Conservation (phyloP, 495 filamentous ascomycete genomes). For the Trichoderma orchidacearum region DNA sequence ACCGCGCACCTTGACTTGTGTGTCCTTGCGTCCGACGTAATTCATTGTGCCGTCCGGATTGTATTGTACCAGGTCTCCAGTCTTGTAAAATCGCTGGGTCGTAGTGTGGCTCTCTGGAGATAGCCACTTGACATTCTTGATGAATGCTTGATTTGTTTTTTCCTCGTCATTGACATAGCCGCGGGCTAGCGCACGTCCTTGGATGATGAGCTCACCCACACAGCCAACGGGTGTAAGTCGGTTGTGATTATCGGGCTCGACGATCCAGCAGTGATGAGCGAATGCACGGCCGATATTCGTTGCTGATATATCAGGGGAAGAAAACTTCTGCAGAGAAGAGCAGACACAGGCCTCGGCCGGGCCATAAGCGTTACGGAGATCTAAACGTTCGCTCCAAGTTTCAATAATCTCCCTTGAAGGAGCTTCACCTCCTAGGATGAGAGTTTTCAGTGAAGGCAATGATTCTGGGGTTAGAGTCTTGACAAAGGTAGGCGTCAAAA, state of each 20-base stretch:
- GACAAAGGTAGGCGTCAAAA: slow-evolving; percentile 15
- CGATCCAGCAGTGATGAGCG: slow-evolving; percentile 23
- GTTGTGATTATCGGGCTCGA: slow-evolving; percentile 45
- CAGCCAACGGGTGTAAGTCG: slow-evolving; percentile 49
- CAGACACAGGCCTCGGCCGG: slow-evolving; percentile 26
- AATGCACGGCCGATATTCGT: slow-evolving; percentile 15
- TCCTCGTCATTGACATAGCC: slow-evolving; percentile 18
- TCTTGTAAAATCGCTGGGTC: slow-evolving; percentile 43
- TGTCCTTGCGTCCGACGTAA: slow-evolving; percentile 49
- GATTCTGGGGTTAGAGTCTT: slow-evolving; percentile 23
- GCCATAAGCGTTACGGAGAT: slow-evolving; percentile 15
- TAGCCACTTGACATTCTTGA: background rate
- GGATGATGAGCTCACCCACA: slow-evolving; percentile 65
- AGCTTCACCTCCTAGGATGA: slow-evolving; percentile 22
- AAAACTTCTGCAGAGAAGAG: background rate
- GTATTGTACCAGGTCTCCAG: slow-evolving; percentile 50
- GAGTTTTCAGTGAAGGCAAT: slow-evolving; percentile 20
- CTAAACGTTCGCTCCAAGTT: slow-evolving; percentile 4
- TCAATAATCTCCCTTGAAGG: slow-evolving; percentile 8
- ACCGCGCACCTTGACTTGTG: slow-evolving; percentile 54
- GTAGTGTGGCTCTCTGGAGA: background rate
- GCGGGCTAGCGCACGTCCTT: slow-evolving; percentile 32
- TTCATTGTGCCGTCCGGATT: slow-evolving; percentile 38
- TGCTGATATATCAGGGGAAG: slow-evolving; percentile 8
- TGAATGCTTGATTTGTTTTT: background rate